Evolutionary conservation across 2,329 filamentous ascomycete species (phyloP), one percentile per base, ranked within the genome.

Genomic region (Cladophialophora carrionii): DNA sequence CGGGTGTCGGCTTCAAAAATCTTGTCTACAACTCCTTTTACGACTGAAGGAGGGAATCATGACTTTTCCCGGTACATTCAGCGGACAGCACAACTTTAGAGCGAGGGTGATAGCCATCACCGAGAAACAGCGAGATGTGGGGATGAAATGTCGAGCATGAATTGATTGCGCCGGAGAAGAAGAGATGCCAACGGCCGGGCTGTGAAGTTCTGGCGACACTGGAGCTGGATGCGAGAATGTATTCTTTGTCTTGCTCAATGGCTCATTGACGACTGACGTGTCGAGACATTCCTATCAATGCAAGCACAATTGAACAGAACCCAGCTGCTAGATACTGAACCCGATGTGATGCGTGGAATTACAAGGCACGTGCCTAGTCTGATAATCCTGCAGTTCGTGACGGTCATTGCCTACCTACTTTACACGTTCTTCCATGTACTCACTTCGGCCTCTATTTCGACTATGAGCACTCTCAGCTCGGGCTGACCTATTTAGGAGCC

Each of bases 21-120:
- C 55, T 65, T 64, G 64, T 66, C 63, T 56, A 68, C 64, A 60
- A 62, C 48, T 51, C 52, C 51, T 22, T 54, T 70, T 61, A 68
- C 58, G 63, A 65, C 57, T 64, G 57, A 65, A 66, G 41, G 46
- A 65, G 62, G 65, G 62, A 66, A 66, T 66, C 32, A 70, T 49
- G 68, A 58, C 53, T 57, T 67, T 64, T 61, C 61, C 61, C 56
- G 60, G 49, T 57, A 60, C 51, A 56, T 62, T 60, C 54, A 54
- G 61, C 64, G 61, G 55, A 37, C 41, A 52, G 60, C 54, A 64
- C 57, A 61, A 55, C 57, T 54, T 62, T 67, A 62, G 56, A 61
- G 48, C 37, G 57, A 51, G 43, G 58, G 62, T 37, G 48, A 53
- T 34, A 31, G 58, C n/a, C 37, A 32, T 34, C 52, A 55, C 29